Conservation (phyloP, 768 basidiomycete genomes). For the Russula compacta region DNA sequence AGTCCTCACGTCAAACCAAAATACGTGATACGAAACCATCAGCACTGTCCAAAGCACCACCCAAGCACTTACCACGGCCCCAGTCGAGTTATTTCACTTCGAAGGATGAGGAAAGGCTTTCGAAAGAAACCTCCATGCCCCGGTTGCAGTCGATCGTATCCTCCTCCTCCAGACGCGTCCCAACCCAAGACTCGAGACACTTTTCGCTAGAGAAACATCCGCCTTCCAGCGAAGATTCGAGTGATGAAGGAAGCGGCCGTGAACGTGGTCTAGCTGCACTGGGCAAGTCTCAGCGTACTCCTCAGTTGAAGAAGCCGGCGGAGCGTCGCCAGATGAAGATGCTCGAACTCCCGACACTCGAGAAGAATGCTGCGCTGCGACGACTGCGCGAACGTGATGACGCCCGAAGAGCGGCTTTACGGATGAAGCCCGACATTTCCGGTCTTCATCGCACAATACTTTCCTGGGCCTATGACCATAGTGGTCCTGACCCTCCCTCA, state of each 20-base stretch:
- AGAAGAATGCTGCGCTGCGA: constrained; percentile 38
- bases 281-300: constrained; percentile 14
- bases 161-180: constrained; percentile 22
- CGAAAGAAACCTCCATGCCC: constrained; percentile 31
- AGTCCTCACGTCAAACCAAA: neutral
- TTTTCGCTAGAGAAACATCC: neutral
- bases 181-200: constrained; percentile 4
- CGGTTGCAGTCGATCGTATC: constrained; percentile 30
- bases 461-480: constrained; percentile 78
- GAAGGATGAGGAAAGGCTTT: constrained; percentile 31
- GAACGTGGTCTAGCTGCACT: constrained; percentile 25
- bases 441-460: constrained; percentile 69
- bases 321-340: constrained; percentile 58
- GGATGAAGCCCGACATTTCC: constrained; percentile 77
- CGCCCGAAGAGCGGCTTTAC: constrained; percentile 50
- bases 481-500: constrained; percentile 54
- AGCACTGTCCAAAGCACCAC: neutral
- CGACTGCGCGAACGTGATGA: constrained; percentile 50
- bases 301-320: constrained; percentile 45
- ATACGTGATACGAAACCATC: neutral
- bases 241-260: constrained; percentile 33
- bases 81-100: constrained; percentile 22
- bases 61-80: constrained; percentile 4
- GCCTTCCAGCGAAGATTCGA: constrained; percentile 30
- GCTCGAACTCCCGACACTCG: constrained; percentile 42